Evolutionary conservation across 805 yeast genomes (phyloP).

Genomic region (Kuraishia hungarica): DNA sequence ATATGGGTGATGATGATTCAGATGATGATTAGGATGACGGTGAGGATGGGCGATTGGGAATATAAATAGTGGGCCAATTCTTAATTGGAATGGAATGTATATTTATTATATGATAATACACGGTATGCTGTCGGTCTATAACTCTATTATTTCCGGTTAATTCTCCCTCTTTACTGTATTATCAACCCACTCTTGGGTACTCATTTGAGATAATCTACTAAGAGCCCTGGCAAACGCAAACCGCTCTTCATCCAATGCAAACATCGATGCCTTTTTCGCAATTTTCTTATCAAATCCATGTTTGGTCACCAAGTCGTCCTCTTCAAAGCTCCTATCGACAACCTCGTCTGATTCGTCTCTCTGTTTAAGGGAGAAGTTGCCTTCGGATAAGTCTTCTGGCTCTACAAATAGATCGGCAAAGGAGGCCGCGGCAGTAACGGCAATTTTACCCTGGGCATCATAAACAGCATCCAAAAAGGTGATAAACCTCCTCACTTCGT

Average conservation of each 20-base stretch:
- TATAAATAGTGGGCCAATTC: too few species aligned
- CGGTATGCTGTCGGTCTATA: too few species aligned
- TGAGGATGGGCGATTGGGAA: too few species aligned
- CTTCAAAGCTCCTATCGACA: slow-evolving; percentile 26
- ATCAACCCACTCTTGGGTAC: slow-evolving; percentile 87
- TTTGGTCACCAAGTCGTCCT: slow-evolving; percentile 56
- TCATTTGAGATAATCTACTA: slow-evolving; percentile 87
- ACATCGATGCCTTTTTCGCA: slow-evolving; percentile 66
- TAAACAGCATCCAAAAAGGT: slow-evolving; percentile 94
- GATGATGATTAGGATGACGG: background rate
- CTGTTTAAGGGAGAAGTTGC: slow-evolving; percentile 31
- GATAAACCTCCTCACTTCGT: slow-evolving; percentile 83
- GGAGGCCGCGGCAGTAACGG: slow-evolving; percentile 83
- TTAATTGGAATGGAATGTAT: too few species aligned
- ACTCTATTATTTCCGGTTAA: background rate
- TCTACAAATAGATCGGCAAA: slow-evolving; percentile 83
- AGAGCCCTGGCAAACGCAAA: slow-evolving; percentile 96
- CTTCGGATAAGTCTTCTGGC: slow-evolving; percentile 50
- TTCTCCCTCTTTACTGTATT: slow-evolving; percentile 5
- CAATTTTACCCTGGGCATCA: slow-evolving; percentile 80
- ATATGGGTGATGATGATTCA: slow-evolving; percentile 19
- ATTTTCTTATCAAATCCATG: slow-evolving; percentile 71
- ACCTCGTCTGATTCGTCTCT: slow-evolving; percentile 37
- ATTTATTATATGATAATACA: too few species aligned
- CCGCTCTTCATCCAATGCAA: slow-evolving; percentile 88